These are phyloP conservation scores for Aspergillus transmontanensis DNA, from an alignment of 2,329 filamentous ascomycete species.

Conservation along the genomic window DNA sequence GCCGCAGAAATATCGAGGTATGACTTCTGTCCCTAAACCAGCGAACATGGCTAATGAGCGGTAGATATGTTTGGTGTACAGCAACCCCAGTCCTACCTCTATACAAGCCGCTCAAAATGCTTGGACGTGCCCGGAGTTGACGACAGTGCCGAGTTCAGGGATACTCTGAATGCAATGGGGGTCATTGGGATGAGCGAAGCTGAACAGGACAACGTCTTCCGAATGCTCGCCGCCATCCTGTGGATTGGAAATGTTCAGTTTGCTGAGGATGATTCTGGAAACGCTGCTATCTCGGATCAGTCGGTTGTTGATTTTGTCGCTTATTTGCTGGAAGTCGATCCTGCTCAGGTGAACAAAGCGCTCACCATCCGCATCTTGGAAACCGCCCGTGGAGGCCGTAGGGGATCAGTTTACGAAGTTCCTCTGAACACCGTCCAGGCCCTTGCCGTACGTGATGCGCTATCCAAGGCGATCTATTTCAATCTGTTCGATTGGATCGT, in stretches of 20 bases:
- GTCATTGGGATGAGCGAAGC: conserved; percentile 84
- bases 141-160: conserved; percentile 82
- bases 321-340: conserved; percentile 86
- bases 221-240: conserved; percentile 85
- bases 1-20: conserved; percentile 75
- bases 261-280: conserved; percentile 82
- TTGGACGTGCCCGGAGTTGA: conserved; percentile 93
- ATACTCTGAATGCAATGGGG: conserved; percentile 92
- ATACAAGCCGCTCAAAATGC: conserved; percentile 93
- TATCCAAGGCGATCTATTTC: conserved; percentile 94
- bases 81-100: conserved; percentile 87
- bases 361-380: conserved; percentile 87
- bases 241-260: conserved; percentile 97
- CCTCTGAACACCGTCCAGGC: conserved; percentile 89
- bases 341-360: conserved; percentile 77
- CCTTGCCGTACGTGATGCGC: conserved; percentile 80
- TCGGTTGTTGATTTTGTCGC: conserved; percentile 94
- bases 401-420: conserved; percentile 70
- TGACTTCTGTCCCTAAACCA: conserved; percentile 9
- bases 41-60: conserved; percentile 17
- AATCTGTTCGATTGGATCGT: conserved; percentile 99
- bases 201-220: conserved; percentile 95
- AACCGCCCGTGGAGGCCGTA: conserved; percentile 65
- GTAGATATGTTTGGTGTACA: conserved; percentile 83
- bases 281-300: conserved; percentile 82